Conservation (phyloP, 2,329 filamentous ascomycete species). For the Pestalotiopsis sp. region DNA sequence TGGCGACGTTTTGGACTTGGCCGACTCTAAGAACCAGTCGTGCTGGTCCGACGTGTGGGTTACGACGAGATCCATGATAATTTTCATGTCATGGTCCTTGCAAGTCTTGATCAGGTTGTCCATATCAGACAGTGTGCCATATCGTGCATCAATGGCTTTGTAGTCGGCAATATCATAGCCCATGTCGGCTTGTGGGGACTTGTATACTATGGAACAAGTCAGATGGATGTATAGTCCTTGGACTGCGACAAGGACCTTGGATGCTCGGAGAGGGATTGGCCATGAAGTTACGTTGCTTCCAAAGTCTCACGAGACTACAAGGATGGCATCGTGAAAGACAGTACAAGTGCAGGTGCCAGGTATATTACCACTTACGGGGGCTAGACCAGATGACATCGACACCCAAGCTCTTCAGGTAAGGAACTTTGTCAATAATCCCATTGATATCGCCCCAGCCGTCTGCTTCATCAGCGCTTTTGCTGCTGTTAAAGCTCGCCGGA, state of each 20-base stretch:
- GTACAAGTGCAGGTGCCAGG: no score
- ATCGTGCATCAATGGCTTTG: slow-evolving; percentile 64
- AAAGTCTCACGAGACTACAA: no score
- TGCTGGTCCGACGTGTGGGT: slow-evolving; percentile 78
- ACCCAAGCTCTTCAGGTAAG: slow-evolving; percentile 63
- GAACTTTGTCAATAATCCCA: slow-evolving; percentile 64
- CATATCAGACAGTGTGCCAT: slow-evolving; percentile 69
- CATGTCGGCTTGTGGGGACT: slow-evolving; percentile 69
- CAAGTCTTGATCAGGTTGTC: slow-evolving; percentile 62
- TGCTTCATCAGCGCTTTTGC: slow-evolving; percentile 54
- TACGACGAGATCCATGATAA: slow-evolving; percentile 76
- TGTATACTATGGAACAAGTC: slow-evolving; percentile 46
- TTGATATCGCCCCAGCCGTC: slow-evolving; percentile 56
- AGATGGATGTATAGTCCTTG: no score
- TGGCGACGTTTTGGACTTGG: slow-evolving; percentile 60
- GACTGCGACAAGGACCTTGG: no score
- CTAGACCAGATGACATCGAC: slow-evolving; percentile 69
- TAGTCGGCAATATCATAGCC: slow-evolving; percentile 74
- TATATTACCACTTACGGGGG: slow-evolving; percentile 36
- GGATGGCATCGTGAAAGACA: no score
- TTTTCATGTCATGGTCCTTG: slow-evolving; percentile 66
- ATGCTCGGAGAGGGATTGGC: no score
- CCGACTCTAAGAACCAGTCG: slow-evolving; percentile 71
- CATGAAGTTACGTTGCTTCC: no score
- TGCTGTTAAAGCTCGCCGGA: slow-evolving; percentile 59